Evolutionary conservation across 352 stramenopile species (phyloP), one percentile per base, ranked within the genome.

Genomic region (Phytophthora boehmeriae): DNA sequence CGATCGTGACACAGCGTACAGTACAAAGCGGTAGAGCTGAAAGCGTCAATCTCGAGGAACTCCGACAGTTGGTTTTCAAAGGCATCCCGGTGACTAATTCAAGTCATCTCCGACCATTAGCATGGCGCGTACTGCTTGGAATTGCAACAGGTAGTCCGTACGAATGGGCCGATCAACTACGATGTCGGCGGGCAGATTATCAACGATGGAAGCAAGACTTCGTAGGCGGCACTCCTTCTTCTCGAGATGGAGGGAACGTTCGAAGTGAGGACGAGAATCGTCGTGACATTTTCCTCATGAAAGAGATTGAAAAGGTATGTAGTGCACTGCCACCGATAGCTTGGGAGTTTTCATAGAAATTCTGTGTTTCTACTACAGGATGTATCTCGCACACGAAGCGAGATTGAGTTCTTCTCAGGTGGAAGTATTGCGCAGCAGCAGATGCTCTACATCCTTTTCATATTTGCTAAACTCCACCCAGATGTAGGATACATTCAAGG

Each of bases 401-500:
- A 76, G 1, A 38, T 89, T 6, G 1, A 66, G 27, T 80, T 87
- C 58, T 92, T 92, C 27, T 58, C 62, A 5, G 43, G 68, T 11
- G 75, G 76, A 8, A 63, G 74, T 8, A 80, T 84, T 28, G 70
- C 71, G 4, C 73, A 86, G 48, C 76, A 92, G 48, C 80, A 81
- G 60, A 91, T 94, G 78, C 62, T 87, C 16, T 76, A 74, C 19
- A 80, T 90, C 16, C 57, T 96, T 10, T 93, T 92, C 23, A 63
- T 92, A 0, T 92, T 89, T 52, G 80, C 89, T 13, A 89, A 89
- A 55, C 71, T 90, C 32, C 73, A 98, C 46, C 73, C 83, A 1
- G 71, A 90, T 6, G 75, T 97, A 17, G 88, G 89, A 22, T 98
- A 98, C 78, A 85, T 96, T 50, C 95, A 98, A 70, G 95, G 93